These are phyloP conservation scores for Collybiopsis luxurians DNA, from an alignment of 768 basidiomycete species.

Conservation along the genomic window DNA sequence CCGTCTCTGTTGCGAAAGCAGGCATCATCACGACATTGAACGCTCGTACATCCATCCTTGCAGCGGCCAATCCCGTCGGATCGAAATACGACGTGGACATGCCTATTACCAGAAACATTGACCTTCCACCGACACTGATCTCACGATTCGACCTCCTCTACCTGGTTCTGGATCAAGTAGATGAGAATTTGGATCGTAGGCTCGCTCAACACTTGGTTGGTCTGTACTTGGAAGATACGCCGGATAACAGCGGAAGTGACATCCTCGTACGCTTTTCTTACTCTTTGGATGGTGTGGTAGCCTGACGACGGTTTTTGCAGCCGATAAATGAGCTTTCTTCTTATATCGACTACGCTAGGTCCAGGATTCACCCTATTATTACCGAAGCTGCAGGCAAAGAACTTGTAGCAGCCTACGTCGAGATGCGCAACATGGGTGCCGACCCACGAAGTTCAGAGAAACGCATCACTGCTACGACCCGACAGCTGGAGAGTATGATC, in stretches of 20 bases:
- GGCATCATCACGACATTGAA: slow-evolving; percentile 99
- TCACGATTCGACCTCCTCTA: slow-evolving; percentile 97
- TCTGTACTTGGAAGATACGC: slow-evolving; percentile 90
- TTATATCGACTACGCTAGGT: slow-evolving; percentile 91
- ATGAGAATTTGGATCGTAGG: slow-evolving; percentile 81
- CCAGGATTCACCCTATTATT: slow-evolving; percentile 81
- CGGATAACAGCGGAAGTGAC: slow-evolving; percentile 62
- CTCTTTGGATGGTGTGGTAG: not conserved
- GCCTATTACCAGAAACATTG: slow-evolving; percentile 94
- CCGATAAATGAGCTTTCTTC: slow-evolving; percentile 88
- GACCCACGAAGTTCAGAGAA: slow-evolving; percentile 88
- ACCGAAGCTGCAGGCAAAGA: slow-evolving; percentile 83
- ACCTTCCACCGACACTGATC: slow-evolving; percentile 95
- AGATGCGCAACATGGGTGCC: slow-evolving; percentile 88
- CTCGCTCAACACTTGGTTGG: slow-evolving; percentile 92
- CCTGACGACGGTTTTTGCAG: slow-evolving; percentile 34
- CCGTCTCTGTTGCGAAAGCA: slow-evolving; percentile 97
- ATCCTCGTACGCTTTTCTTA: slow-evolving; percentile 60
- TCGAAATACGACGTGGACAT: slow-evolving; percentile 91
- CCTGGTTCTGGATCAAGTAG: slow-evolving; percentile 91
- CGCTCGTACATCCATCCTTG: slow-evolving; percentile 96
- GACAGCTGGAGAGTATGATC: slow-evolving; percentile 97
- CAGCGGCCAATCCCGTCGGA: slow-evolving; percentile 96
- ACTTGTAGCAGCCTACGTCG: slow-evolving; percentile 87
- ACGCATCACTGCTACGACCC: slow-evolving; percentile 96